Conservation (phyloP, 2,329 filamentous ascomycete species). For the Thielaviopsis punctulata region DNA sequence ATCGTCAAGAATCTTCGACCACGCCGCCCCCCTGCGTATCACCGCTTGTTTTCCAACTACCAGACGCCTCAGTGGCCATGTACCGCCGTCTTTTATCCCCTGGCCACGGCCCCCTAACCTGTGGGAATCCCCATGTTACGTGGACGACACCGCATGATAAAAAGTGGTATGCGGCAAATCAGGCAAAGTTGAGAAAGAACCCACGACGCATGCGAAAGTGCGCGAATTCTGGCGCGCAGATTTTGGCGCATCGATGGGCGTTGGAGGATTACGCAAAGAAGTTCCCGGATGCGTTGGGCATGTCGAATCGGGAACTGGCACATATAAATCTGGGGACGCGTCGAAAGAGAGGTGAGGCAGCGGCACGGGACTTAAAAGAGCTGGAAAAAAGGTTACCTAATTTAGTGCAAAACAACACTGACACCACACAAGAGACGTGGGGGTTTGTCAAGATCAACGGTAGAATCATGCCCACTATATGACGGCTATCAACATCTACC, state of each 20-base stretch:
- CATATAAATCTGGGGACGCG: neutral
- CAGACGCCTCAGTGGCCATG: neutral
- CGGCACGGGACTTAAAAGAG: neutral
- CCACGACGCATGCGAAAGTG: neutral
- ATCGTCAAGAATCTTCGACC: constrained; percentile 1
- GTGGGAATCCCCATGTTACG: neutral
- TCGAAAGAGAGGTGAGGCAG: neutral
- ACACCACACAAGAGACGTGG: neutral
- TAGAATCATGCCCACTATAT: no score
- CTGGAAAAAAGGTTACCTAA: neutral
- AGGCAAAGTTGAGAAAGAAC: neutral
- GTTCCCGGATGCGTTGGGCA: neutral
- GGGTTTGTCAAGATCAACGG: neutral
- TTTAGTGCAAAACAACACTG: neutral
- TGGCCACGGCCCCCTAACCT: neutral
- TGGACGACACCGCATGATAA: neutral
- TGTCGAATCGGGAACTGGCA: constrained; percentile 1
- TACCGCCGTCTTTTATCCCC: constrained; percentile 4
- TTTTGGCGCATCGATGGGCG: constrained; percentile 2
- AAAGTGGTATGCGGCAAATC: constrained; percentile 2
- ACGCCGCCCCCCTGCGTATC: neutral
- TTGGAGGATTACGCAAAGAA: neutral
- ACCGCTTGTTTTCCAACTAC: constrained; percentile 1
- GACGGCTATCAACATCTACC: no score
- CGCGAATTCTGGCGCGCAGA: neutral